phyloP scores from a whole-genome alignment of 148 eudicot species.

The Vaccinium corymbosum region DNA sequence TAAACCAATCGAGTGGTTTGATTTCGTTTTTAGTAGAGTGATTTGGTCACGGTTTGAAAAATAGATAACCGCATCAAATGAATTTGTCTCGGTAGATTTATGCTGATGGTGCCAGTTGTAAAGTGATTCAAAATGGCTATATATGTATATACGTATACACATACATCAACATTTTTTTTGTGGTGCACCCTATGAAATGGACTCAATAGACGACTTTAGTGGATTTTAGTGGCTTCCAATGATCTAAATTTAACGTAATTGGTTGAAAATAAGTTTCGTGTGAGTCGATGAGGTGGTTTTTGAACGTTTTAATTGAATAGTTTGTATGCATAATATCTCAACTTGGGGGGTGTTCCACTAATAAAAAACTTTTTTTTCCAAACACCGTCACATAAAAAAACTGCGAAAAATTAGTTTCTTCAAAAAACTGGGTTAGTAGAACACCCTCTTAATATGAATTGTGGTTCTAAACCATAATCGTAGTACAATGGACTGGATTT shows the following conservation, averaged over 20 bases:
- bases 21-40: not conserved
- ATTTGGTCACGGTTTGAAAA: not conserved
- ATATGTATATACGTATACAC: too few species aligned
- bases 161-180: not conserved
- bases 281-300: not conserved
- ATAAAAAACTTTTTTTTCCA: too few species aligned
- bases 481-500: not conserved
- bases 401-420: too few species aligned
- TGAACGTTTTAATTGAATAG: not conserved
- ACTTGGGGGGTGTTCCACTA: not conserved
- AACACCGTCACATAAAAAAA: too few species aligned
- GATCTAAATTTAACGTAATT: not conserved
- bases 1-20: not conserved
- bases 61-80: not conserved
- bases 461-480: not conserved
- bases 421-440: too few species aligned
- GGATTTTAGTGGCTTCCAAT: not conserved
- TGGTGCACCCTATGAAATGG: not conserved
- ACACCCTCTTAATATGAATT: not conserved
- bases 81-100: not conserved
- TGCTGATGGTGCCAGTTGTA: not conserved
- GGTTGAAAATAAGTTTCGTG: not conserved
- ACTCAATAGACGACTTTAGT: not conserved
- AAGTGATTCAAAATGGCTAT: not conserved
- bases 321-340: not conserved